Base-by-base conservation (phyloP, 768 basidiomycete genomes). In the Phallus indusiatus region DNA sequence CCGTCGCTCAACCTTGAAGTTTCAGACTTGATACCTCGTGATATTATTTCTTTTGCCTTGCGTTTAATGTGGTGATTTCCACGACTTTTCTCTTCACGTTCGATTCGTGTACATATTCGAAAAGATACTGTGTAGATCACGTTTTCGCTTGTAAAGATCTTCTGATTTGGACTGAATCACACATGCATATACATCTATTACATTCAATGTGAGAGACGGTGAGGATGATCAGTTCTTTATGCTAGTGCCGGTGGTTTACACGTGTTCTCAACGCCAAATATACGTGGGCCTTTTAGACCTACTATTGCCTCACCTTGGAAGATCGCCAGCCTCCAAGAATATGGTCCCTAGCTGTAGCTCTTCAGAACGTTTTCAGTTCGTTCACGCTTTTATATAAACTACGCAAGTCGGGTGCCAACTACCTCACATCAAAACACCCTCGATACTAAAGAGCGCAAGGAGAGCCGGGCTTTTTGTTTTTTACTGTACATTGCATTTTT, bases 1-100 rank as follows among this genome's bases (percentile, higher is more conserved):
- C 57, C 16, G 50, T 59, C 35, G 57, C 57, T n/a, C 55, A 56
- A 33, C 49, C 57, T 51, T 59, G 57, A 59, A 24, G 28, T 28
- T 7, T 28, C 28, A 7, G 28, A 28, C 28, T 28, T 28, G 28
- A 28, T 28, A 28, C 28, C 28, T 28, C 28, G 28, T 7, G 28
- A 28, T 28, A 28, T 28, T 28, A 28, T 42, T 42, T 42, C 14
- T 12, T 42, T 42, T 42, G 42, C 42, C 42, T 14, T 42, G 42
- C 42, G n/a, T 10, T 42, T 42, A 12, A 14, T 42, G 12, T 42
- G 7, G 28, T 42, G 14, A 42, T n/a, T 42, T 42, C 42, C 42
- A 12, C 42, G 12, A 14, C 42, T 42, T 42, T 42, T 42, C n/a
- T 42, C n/a, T 42, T n/a, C 12, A 42, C 42, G 42, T 42, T 42